Evolutionary conservation across 345 rosid species (phyloP).

Genomic region (Rhodamnia rubescens): DNA sequence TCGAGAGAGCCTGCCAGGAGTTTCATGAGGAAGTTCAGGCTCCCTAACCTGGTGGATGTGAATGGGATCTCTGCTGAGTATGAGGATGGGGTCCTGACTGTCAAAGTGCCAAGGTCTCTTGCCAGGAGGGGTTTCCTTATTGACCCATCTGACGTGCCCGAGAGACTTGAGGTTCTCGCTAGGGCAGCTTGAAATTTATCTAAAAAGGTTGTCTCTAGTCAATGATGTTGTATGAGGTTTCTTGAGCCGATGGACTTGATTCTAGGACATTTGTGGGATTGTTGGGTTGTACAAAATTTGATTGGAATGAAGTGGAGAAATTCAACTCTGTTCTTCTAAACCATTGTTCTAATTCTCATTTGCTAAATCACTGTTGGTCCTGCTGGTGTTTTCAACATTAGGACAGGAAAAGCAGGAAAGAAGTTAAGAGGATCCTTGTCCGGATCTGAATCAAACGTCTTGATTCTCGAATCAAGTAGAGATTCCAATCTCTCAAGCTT

Average conservation of each 20-base stretch:
- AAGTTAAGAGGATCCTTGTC: neutral
- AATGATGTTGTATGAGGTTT: neutral
- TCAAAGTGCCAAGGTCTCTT: constrained; percentile 40
- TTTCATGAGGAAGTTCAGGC: constrained; percentile 60
- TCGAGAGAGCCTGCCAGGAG: constrained; percentile 24
- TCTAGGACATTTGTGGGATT: neutral
- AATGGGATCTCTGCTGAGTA: constrained; percentile 53
- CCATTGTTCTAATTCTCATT: neutral
- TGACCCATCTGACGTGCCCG: constrained; percentile 43
- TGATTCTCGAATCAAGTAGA: neutral
- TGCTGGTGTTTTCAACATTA: neutral
- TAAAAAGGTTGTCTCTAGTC: neutral
- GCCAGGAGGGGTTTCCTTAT: constrained; percentile 28
- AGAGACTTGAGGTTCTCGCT: constrained; percentile 46
- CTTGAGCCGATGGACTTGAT: neutral
- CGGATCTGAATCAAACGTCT: neutral
- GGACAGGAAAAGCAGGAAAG: neutral
- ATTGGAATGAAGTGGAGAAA: neutral
- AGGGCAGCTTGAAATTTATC: constrained; percentile 57
- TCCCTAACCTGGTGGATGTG: constrained; percentile 39
- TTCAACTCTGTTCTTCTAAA: neutral
- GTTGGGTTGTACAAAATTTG: neutral
- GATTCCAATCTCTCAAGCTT: neutral
- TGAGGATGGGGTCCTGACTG: constrained; percentile 64
- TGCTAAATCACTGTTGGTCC: neutral